Base-by-base conservation (phyloP, 805 yeast genomes). In the Candida pseudoglaebosa region DNA sequence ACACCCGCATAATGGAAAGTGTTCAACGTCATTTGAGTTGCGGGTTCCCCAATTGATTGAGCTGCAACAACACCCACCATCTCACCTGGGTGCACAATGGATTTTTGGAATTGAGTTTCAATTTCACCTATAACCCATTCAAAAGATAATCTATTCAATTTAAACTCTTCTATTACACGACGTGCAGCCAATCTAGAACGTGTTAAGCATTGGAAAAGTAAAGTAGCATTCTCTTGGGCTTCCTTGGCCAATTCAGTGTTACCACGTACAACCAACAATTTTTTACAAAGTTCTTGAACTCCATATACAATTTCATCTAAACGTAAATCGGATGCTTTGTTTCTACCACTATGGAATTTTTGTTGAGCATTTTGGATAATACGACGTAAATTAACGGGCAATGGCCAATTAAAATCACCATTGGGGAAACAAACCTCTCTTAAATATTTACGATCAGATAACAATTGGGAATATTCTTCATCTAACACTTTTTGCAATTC, bases 1-100 rank as follows among this genome's bases (percentile, higher is more conserved):
- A 89, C 96, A 82, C 96, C 96, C 13, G 96, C 96, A 72, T 87
- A 89, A 72, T 89, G 96, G 90, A 89, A 90, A 52, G 97, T 90
- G 58, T 90, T 90, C 66, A 90, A 75, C 2, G 97, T 90, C 97
- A 90, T 90, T 65, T 90, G 97, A 22, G 97, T 90, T 29, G 97
- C 96, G 37, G 97, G 97, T 61, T 90, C 97, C 71, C 97, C 97
- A 67, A 90, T 90, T 26, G 96, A 88, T 70, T 90, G 97, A 2
- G 97, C 96, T 38, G 97, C 97, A 56, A 90, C 77, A 37, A 90
- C 95, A 72, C 97, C 97, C 42, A 90, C 97, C 96, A 90, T 90
- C 61, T 90, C 97, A 74, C 97, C 97, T 3, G 98, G 96, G 46
- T 90, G 91, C 32, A 89, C 96, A 59, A 86, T 72, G 6, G 96